Conservation (phyloP, 768 basidiomycete species). For the Phallus indusiatus region DNA sequence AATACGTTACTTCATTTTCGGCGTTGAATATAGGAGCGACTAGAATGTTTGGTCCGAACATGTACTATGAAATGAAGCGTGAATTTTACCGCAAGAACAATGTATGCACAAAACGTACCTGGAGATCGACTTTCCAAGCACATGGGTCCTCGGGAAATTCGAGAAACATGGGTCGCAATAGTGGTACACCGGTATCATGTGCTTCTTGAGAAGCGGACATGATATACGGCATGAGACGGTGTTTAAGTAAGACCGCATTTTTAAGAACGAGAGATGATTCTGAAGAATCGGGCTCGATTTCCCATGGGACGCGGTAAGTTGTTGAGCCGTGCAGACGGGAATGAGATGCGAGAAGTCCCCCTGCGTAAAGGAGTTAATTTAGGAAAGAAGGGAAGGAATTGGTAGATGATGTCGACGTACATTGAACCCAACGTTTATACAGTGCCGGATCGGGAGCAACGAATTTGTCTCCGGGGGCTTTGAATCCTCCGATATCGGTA, state of each 20-base stretch:
- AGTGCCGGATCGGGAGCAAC: slow-evolving; percentile 30
- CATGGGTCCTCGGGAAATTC: slow-evolving; percentile 52
- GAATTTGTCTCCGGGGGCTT: slow-evolving; percentile 28
- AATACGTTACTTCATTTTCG: slow-evolving; percentile 42
- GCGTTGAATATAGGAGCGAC: slow-evolving; percentile 56
- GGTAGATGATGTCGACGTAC: slow-evolving; percentile 19
- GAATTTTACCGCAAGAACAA: not conserved
- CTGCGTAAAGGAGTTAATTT: not conserved
- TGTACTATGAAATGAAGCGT: slow-evolving; percentile 32
- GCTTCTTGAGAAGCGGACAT: slow-evolving; percentile 41
- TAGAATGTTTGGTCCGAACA: slow-evolving; percentile 49
- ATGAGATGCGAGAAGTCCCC: slow-evolving; percentile 43
- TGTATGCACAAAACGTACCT: not conserved
- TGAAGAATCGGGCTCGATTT: slow-evolving; percentile 55
- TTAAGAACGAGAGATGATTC: slow-evolving; percentile 30
- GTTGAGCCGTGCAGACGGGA: slow-evolving; percentile 64
- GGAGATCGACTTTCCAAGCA: slow-evolving; percentile 43
- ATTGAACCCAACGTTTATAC: slow-evolving; percentile 40
- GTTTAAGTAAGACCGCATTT: slow-evolving; percentile 49
- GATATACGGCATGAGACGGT: slow-evolving; percentile 68
- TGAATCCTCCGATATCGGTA: slow-evolving; percentile 73
- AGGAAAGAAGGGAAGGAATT: not conserved
- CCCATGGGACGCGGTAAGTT: slow-evolving; percentile 73
- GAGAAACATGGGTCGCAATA: slow-evolving; percentile 58
- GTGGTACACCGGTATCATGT: slow-evolving; percentile 40